Percentiles rank a stretch among this genome's conserved stretches.
Conservation (phyloP, 805 yeast genomes). For the Barnettozyma californica region DNA sequence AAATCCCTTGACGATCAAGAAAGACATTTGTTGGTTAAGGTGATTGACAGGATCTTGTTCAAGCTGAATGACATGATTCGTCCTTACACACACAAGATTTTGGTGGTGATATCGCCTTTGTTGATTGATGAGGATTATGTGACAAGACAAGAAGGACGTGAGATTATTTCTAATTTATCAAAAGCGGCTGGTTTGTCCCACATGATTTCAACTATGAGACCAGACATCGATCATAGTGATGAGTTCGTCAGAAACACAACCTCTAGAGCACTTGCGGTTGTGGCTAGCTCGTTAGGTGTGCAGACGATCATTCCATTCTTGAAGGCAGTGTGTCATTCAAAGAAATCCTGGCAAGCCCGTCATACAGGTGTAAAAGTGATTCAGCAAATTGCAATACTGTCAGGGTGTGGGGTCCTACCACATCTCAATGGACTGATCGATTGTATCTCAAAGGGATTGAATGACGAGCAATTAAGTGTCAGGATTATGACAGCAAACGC, state of each 20-base stretch:
- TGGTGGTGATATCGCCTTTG: constrained; percentile 73
- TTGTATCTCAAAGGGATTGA: constrained; percentile 51
- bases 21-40: constrained; percentile 74
- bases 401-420: constrained; percentile 75
- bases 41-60: constrained; percentile 62
- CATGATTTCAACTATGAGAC: constrained; percentile 73
- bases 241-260: constrained; percentile 75
- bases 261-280: constrained; percentile 77
- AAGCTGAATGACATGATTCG: constrained; percentile 58
- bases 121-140: constrained; percentile 72
- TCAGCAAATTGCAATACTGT: constrained; percentile 64
- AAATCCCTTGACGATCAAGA: constrained; percentile 73
- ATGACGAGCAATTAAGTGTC: constrained; percentile 64
- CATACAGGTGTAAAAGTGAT: constrained; percentile 77
- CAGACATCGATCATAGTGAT: constrained; percentile 78
- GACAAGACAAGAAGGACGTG: constrained; percentile 75
- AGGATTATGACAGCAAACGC: constrained; percentile 69
- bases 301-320: constrained; percentile 71
- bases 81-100: constrained; percentile 69
- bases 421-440: constrained; percentile 59
- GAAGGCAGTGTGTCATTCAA: constrained; percentile 71
- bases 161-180: constrained; percentile 66
- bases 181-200: constrained; percentile 79
- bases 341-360: constrained; percentile 74
- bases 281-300: constrained; percentile 74